These are phyloP conservation scores for Candolleomyces eurysporus DNA, from an alignment of 768 basidiomycete genomes.

Conservation along the genomic window DNA sequence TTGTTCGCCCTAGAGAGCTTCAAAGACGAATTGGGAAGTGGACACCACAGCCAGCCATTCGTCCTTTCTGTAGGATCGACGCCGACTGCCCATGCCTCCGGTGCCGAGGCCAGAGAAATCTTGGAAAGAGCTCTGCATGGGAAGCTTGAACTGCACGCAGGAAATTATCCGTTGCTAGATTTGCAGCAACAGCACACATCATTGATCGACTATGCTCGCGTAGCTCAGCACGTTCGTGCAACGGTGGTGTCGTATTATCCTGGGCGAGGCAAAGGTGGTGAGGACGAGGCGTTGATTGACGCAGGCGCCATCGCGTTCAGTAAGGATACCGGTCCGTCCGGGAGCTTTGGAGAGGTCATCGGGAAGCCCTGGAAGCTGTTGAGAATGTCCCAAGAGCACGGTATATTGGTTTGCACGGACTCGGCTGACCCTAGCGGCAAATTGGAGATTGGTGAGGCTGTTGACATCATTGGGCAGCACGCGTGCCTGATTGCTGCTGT, in stretches of 20 bases:
- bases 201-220: slow-evolving; percentile 50
- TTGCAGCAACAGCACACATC: slow-evolving; percentile 80
- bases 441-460: slow-evolving; percentile 55
- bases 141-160: slow-evolving; percentile 76
- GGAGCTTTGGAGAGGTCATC: slow-evolving; percentile 70
- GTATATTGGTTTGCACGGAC: slow-evolving; percentile 50
- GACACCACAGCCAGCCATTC: slow-evolving; percentile 46
- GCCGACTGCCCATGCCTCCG: slow-evolving; percentile 80
- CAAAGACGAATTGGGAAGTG: slow-evolving; percentile 28
- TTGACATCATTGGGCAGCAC: slow-evolving; percentile 82
- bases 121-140: slow-evolving; percentile 53
- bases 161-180: slow-evolving; percentile 83
- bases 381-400: slow-evolving; percentile 79
- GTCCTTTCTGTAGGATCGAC: slow-evolving; percentile 85
- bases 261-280: slow-evolving; percentile 54
- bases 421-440: slow-evolving; percentile 21
- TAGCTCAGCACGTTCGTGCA: slow-evolving; percentile 68
- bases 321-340: slow-evolving; percentile 77
- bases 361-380: slow-evolving; percentile 62
- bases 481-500: slow-evolving; percentile 79
- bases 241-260: slow-evolving; percentile 83
- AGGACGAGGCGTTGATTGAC: slow-evolving; percentile 77
- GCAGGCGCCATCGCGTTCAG: slow-evolving; percentile 85
- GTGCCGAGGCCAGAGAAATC: slow-evolving; percentile 42
- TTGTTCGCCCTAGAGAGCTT: slow-evolving; percentile 50